Base-by-base conservation (phyloP, 2,329 filamentous ascomycete species). In the Colletotrichum sp. region DNA sequence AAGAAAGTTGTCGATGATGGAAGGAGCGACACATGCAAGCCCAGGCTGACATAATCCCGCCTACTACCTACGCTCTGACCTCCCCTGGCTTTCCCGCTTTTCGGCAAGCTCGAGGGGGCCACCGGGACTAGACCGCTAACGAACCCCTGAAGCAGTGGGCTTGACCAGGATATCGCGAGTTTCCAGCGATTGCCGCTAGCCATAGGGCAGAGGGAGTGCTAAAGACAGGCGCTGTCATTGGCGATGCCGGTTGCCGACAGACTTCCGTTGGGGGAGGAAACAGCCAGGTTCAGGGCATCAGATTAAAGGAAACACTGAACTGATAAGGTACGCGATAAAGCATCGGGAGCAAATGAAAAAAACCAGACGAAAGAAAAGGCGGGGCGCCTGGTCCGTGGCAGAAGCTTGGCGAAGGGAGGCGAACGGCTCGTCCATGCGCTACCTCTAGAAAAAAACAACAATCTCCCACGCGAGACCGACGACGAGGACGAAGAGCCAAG, bases 31-130 rank as follows among this genome's bases (percentile, higher is more conserved):
- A 52, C 44, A 52, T 22, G 11, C 4, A 30, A 32, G 12, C n/a
- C 68, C 34, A n/a, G 65, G 72, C 72, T 71, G 72, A 75, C 68
- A 34, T 71, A 71, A 74, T 36, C 32, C 16, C n/a, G n/a, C n/a
- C n/a, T n/a, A n/a, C n/a, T n/a, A n/a, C n/a, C n/a, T n/a, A n/a
- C n/a, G n/a, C 39, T 49, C n/a, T 63, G 61, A 25, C 61, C 61
- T n/a, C 57, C 16, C 30, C 27, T n/a, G 16, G 61, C 61, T 34
- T 15, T 12, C 61, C 61, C 29, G 29, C 61, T 39, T 25, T 25
- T 34, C 19, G 32, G n/a, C 30, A 44, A 39, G 32, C 62, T 39
- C 36, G 2, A 22, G 2, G 19, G 19, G 11, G 6, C 44, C n/a
- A 7, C 5, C 44, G 44, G 44, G 44, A 49, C 44, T 49, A 22